Conservation (phyloP, 2,329 filamentous ascomycete genomes). For the Phaeosphaeria sp. region DNA sequence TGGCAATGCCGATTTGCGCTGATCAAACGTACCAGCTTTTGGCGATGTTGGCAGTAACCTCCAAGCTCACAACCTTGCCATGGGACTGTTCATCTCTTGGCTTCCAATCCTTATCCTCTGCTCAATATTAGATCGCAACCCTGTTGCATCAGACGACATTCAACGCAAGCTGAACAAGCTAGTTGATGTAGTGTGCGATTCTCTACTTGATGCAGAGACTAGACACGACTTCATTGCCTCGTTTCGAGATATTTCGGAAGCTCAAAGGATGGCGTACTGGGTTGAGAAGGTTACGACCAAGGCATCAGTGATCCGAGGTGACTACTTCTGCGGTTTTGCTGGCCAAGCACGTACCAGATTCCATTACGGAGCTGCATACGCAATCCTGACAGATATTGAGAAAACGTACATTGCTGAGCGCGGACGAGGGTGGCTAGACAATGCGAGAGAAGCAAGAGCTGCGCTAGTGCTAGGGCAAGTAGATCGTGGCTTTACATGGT, state of each 20-base stretch:
- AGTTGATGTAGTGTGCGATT: constrained; percentile 39
- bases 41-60: constrained; percentile 44
- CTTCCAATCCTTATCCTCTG: constrained; percentile 52
- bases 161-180: constrained; percentile 46
- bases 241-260: constrained; percentile 26
- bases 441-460: constrained; percentile 21
- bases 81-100: constrained; percentile 54
- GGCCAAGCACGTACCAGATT: constrained; percentile 35
- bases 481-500: constrained; percentile 45
- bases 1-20: background rate
- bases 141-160: constrained; percentile 47
- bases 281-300: constrained; percentile 28
- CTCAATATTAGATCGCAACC: constrained; percentile 54
- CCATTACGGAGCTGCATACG: constrained; percentile 49
- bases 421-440: constrained; percentile 43
- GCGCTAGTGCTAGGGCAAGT: constrained; percentile 42
- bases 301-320: constrained; percentile 22
- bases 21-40: constrained; percentile 28
- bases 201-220: constrained; percentile 31
- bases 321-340: constrained; percentile 49
- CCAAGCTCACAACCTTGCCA: constrained; percentile 51
- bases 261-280: constrained; percentile 26
- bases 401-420: constrained; percentile 41
- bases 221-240: constrained; percentile 31
- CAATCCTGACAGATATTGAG: constrained; percentile 50